These are phyloP conservation scores for Ceratocystis alfenasii DNA, from an alignment of 2,329 filamentous ascomycete genomes.

Conservation along the genomic window DNA sequence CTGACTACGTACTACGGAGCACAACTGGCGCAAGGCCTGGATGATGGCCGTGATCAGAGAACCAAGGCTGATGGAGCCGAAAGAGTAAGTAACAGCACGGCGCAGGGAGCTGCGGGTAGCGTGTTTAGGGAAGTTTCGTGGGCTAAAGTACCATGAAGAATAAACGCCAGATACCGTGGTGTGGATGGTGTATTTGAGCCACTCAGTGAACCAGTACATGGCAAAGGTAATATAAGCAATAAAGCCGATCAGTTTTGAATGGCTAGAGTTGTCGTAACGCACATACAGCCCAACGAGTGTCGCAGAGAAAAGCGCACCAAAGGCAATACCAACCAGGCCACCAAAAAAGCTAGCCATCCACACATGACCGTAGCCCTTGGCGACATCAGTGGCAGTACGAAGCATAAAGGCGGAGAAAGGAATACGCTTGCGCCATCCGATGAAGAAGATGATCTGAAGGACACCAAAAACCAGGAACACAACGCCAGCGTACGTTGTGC, in stretches of 20 bases:
- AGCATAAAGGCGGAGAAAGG: conserved; percentile 88
- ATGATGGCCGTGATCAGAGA: conserved; percentile 78
- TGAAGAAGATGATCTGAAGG: conserved; percentile 72
- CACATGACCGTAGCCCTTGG: conserved; percentile 72
- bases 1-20: conserved; percentile 58
- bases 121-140: conserved; percentile 56
- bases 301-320: conserved; percentile 75
- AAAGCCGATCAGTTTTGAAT: conserved; percentile 67
- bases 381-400: conserved; percentile 71
- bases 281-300: conserved; percentile 80
- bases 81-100: conserved; percentile 77
- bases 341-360: conserved; percentile 78
- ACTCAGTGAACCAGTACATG: conserved; percentile 88
- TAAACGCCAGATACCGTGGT: conserved; percentile 79
- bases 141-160: conserved; percentile 83
- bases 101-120: conserved; percentile 74
- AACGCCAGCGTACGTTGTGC: conserved; percentile 74
- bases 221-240: conserved; percentile 82
- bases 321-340: conserved; percentile 60
- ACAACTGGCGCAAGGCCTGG: conserved; percentile 70
- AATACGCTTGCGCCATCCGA: conserved; percentile 79
- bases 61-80: conserved; percentile 80
- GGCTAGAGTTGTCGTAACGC: conserved; percentile 55
- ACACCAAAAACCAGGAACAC: conserved; percentile 74
- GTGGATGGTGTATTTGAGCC: conserved; percentile 87